Base-by-base conservation (phyloP, 352 stramenopile genomes). In the Globisporangium spiculum region DNA sequence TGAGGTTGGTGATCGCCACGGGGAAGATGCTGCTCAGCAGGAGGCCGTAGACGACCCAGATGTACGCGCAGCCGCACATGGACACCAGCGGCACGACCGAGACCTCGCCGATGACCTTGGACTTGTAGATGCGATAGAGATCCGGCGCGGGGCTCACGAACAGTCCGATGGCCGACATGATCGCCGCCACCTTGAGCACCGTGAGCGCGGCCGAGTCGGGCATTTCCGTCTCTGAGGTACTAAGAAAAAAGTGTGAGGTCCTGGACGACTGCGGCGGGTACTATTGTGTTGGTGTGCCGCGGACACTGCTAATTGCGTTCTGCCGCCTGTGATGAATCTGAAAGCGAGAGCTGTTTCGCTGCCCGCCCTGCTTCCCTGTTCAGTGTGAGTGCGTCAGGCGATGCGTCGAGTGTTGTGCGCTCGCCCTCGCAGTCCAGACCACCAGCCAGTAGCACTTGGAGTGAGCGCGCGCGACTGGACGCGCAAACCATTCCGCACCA, bases 11-110 rank as follows among this genome's bases (percentile, higher is more conserved):
- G 56, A 69, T 32, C 2, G 56, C 38, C 18, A 69, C 44, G 2
- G 65, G 65, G 22, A 69, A 64, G 65, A 69, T 20, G 58, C n/a
- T 58, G 41, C 50, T 53, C 14, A 9, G 58, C 38, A 69, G 24
- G 26, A 59, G 20, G 27, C 65, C 65, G 27, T 69, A 69, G 38
- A 60, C 20, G 16, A 36, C 32, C 65, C 65, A 69, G 2, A 65
- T 16, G 53, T 54, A 62, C 14, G n/a, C 53, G 14, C 34, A 63
- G 10, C 65, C 56, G 16, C 36, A 69, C 41, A 69, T 53, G 26
- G 55, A 63, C 16, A 69, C 24, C 44, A 65, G 58, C 36, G 65
- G 65, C 12, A 69, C 22, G 22, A 69, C 24, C 20, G 65, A 69
- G 4, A 69, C 58, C n/a, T 69, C 65, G 41, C 65, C 65, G 41